Evolutionary conservation across 129 eudicot species (phyloP), one percentile per base, ranked within the genome.

Genomic region (Rutidosis leptorrhynchoides): DNA sequence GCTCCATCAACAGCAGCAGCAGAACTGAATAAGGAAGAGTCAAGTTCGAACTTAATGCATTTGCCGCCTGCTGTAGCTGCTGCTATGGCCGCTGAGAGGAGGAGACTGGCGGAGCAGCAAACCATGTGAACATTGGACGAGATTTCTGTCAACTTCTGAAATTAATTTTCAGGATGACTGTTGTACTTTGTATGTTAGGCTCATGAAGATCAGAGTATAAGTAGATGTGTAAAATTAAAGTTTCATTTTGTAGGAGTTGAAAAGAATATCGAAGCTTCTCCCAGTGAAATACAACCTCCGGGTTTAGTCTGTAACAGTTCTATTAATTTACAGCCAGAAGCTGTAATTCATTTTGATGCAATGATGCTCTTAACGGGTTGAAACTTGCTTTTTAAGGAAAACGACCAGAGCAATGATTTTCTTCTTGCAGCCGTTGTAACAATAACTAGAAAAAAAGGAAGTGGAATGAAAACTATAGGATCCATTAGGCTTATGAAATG

Each of bases 51-150:
- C 71, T 76, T 93, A 79, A 76, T 63, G 67, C 86, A 88, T 77
- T 65, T 93, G 68, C 96, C 96, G 27, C 86, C 96, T 57, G 84
- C 89, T 79, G 84, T 80, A 9, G 98, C 96, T 17, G 98, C 95
- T 20, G 95, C 75, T 62, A 63, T 83, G 54, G 96, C 95, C 17
- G 98, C 98, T 19, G 89, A 92, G 72, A 88, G 86, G 72, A 88
- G 86, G 80, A 76, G 96, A 71, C 74, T 85, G 46, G 71, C 48
- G 78, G 83, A 81, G 46, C 77, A 81, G 46, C 77, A 61, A 52
- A 72, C 71, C 29, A 58, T 32, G 11, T 32, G 40, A 32, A 32
- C 43, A 2, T 8, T 9, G 15, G 43, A 1, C 43, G 14, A 10
- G 9, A 4, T 9, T 37, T 37, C 43, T 10, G 15, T 15, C 15